Base-by-base conservation (phyloP, 2,329 filamentous ascomycete genomes). In the Pyrenophora teres region DNA sequence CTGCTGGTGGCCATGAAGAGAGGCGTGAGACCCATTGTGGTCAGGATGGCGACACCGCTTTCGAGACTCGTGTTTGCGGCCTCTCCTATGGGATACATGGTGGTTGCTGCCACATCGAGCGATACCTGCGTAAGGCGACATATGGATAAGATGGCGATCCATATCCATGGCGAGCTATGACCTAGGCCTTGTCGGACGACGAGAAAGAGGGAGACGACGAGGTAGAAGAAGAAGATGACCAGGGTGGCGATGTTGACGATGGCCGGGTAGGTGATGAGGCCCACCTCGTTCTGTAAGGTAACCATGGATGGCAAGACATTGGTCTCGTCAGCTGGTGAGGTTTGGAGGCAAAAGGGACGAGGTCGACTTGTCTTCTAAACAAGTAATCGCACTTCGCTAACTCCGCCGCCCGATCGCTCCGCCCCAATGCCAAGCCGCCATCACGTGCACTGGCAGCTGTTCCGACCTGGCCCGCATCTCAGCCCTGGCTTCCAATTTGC, bases 1-100 rank as follows among this genome's bases (percentile, higher is more conserved):
- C 65, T 69, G 47, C 63, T 59, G 6, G 70, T 72, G 4, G 68
- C 56, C 70, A 72, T 71, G 50, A 72, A 72, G 47, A 72, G 50
- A 12, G 70, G 69, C 23, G 70, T 72, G 42, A 72, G 60, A 2
- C 68, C 64, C 52, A 72, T 66, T 27, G 69, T 67, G 4, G 70
- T 72, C n/a, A 72, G 57, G 38, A 72, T 72, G 2, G 70, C 70
- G 27, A 72, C 70, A 40, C 69, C 70, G 23, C 58, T 67, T 40
- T 70, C 64, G 6, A 71, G 55, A 21, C 50, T 47, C 5, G 69
- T 71, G 43, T 72, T 70, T 21, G 69, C 23, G 10, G 57, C 51
- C 4, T 56, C 45, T 9, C 49, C 27, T 13, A 56, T 52, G 3
- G 64, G 63, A 45, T 54, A 70, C 49, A 70, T 53, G 30, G 62